These are phyloP conservation scores for Selaginella moellendorffii DNA, from an alignment of 75 land plant genomes.

Conservation along the genomic window DNA sequence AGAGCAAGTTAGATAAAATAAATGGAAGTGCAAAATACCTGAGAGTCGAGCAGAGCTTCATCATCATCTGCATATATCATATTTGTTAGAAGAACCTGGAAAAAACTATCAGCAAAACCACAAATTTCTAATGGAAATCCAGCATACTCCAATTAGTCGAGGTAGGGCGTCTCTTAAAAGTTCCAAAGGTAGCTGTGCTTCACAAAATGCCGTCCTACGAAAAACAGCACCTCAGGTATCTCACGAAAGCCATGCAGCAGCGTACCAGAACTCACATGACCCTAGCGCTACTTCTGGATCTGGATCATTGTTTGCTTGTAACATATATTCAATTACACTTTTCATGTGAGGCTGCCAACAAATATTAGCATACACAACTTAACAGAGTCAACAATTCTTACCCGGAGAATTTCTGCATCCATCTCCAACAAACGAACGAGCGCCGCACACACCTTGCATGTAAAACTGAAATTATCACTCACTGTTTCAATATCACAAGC, in stretches of 20 bases:
- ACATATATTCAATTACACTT: slow-evolving; percentile 80
- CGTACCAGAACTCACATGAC: slow-evolving; percentile 97
- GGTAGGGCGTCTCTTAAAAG: slow-evolving; percentile 57
- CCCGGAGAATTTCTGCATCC: slow-evolving; percentile 59
- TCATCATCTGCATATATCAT: slow-evolving; percentile 98
- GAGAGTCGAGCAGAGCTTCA: slow-evolving; percentile 80
- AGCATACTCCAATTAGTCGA: slow-evolving; percentile 57
- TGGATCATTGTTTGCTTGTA: slow-evolving; percentile 79
- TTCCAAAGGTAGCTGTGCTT: slow-evolving; percentile 57
- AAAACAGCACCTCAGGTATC: too few relatives aligned
- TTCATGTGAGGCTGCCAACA: slow-evolving; percentile 69
- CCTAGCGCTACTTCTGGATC: slow-evolving; percentile 89
- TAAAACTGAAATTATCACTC: too few relatives aligned
- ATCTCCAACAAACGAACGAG: slow-evolving; percentile 82
- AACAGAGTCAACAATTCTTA: too few relatives aligned
- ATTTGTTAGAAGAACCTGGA: slow-evolving; percentile 64
- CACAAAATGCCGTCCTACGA: slow-evolving; percentile 83
- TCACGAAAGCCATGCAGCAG: not conserved
- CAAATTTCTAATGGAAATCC: too few relatives aligned
- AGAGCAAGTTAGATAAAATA: not conserved
- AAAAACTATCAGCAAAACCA: not conserved
- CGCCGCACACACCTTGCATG: slow-evolving; percentile 69
- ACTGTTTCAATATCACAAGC: not conserved
- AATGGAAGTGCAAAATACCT: slow-evolving; percentile 24
- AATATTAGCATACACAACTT: too few relatives aligned